Evolutionary conservation across 345 rosid genomes (phyloP), one percentile per base, ranked within the genome.

Genomic region (Psidium friedrichsthalianum): DNA sequence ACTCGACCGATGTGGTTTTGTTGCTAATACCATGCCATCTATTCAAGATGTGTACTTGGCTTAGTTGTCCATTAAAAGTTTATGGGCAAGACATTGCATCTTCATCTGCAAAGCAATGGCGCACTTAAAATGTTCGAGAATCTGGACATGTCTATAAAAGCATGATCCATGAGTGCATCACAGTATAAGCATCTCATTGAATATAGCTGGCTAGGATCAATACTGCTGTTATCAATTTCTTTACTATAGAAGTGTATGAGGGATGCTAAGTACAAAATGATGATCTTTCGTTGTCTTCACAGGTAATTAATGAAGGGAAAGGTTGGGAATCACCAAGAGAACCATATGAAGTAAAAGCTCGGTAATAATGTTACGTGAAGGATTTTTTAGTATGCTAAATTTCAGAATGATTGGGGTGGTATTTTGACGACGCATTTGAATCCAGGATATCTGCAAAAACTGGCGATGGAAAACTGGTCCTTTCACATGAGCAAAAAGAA

Each of bases 251-350:
- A 64, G 11, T 69, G 16, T 69, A 69, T 69, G 47, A 69, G 47
- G 40, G 24, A 69, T 36, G 16, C 47, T 69, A 18, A 18, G 47
- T 0, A 18, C 47, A 20, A 69, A 69, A 2, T 32, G 80, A 69
- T 32, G 47, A 18, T 36, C 47, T 18, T 69, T 36, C 47, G 10
- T 36, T 69, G 47, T 69, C 59, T 91, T 90, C 74, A 85, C 86
- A 96, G 99, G 93, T 96, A 82, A 27, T 94, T 84, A 86, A 89
- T 32, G 99, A 97, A 86, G 99, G 99, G 5, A 91, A 95, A 89
- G 98, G 99, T 36, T 97, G 99, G 99, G 98, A 97, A 88, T 86
- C 98, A 76, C 99, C 99, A 58, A 92, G 98, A 91, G 95, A 92
- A 87, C 98, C 98, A 53, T 97, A 95, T 90, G 98, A 97, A 95